A percentile compares a stretch with the other conserved stretches of the same genome.
These are phyloP conservation scores for Candida tetrigidarum DNA, from an alignment of 1,139 yeast genomes.

Conservation along the genomic window DNA sequence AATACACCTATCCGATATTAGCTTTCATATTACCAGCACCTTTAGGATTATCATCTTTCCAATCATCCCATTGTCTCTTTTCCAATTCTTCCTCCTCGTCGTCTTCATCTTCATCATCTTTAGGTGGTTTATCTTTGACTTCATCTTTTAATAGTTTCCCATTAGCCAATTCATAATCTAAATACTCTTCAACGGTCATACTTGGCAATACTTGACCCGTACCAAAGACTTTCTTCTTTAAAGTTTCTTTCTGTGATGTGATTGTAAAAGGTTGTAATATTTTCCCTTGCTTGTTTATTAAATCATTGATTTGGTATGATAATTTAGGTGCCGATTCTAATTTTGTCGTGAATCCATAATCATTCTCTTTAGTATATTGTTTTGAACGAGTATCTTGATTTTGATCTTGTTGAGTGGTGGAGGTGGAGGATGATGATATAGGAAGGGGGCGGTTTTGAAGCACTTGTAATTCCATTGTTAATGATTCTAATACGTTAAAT, in stretches of 20 bases:
- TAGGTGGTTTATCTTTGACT: slow-evolving; percentile 26
- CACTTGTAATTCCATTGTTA: slow-evolving; percentile 62
- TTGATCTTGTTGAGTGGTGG: no score
- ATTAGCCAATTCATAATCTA: slow-evolving; percentile 81
- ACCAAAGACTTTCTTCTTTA: slow-evolving; percentile 74
- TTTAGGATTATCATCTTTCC: slow-evolving; percentile 82
- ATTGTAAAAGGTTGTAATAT: slow-evolving; percentile 86
- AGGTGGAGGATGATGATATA: slow-evolving; percentile 10
- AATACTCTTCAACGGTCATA: slow-evolving; percentile 90
- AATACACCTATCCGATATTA: slow-evolving; percentile 62
- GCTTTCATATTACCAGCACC: slow-evolving; percentile 88
- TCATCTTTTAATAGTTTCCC: slow-evolving; percentile 76
- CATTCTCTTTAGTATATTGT: slow-evolving; percentile 24
- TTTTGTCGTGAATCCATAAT: slow-evolving; percentile 54
- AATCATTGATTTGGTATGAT: slow-evolving; percentile 31
- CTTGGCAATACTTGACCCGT: slow-evolving; percentile 95
- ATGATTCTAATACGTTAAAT: slow-evolving; percentile 55
- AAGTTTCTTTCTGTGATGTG: slow-evolving; percentile 59
- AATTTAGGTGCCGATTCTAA: slow-evolving; percentile 48
- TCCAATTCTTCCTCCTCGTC: slow-evolving; percentile 53
- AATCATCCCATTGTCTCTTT: slow-evolving; percentile 90
- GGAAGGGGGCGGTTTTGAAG: slow-evolving; percentile 31
- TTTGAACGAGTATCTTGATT: slow-evolving; percentile 3
- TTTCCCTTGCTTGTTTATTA: slow-evolving; percentile 71
- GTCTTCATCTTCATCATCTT: slow-evolving; percentile 38